These are phyloP conservation scores for Hibiscus tridactylites DNA, from an alignment of 345 rosid species.

Conservation along the genomic window DNA sequence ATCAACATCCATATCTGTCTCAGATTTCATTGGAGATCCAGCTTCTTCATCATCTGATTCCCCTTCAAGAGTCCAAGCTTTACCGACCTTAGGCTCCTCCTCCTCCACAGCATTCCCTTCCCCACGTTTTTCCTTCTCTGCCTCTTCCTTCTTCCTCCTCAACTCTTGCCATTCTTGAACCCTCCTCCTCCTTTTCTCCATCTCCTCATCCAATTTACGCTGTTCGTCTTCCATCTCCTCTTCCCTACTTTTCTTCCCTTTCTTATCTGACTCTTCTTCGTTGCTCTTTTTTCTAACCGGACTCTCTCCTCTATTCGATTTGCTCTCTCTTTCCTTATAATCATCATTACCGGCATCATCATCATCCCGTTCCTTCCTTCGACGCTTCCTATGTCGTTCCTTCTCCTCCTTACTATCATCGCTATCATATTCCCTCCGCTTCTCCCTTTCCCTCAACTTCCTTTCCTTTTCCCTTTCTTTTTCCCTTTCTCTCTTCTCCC, in stretches of 20 bases:
- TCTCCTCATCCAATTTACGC: conserved; percentile 69
- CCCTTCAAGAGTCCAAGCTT: conserved; percentile 83
- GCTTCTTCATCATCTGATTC: conserved; percentile 94
- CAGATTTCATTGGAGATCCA: conserved; percentile 26
- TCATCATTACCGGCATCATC: conserved; percentile 29
- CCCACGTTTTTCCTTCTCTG: conserved; percentile 58
- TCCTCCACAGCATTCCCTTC: conserved; percentile 37
- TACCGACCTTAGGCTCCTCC: conserved; percentile 41
- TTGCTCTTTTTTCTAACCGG: conserved; percentile 34
- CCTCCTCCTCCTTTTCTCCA: conserved; percentile 83
- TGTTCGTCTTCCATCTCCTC: conserved; percentile 88
- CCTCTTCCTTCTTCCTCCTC: conserved; percentile 80
- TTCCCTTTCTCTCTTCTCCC: conserved; percentile 29
- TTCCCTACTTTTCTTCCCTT: conserved; percentile 51
- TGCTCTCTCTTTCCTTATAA: conserved; percentile 55
- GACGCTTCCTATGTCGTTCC: conserved; percentile 48
- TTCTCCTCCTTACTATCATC: conserved; percentile 54
- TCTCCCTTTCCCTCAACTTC: conserved; percentile 54
- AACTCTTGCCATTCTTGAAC: conserved; percentile 97
- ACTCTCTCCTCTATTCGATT: conserved; percentile 44
- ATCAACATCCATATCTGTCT: conserved; percentile 50
- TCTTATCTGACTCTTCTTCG: conserved; percentile 50
- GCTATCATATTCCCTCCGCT: conserved; percentile 39
- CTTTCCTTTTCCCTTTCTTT: conserved; percentile 50
- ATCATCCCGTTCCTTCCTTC: conserved; percentile 32